These are phyloP conservation scores for Chlorella sp. DNA, from an alignment of 139 green algal species.

Conservation along the genomic window DNA sequence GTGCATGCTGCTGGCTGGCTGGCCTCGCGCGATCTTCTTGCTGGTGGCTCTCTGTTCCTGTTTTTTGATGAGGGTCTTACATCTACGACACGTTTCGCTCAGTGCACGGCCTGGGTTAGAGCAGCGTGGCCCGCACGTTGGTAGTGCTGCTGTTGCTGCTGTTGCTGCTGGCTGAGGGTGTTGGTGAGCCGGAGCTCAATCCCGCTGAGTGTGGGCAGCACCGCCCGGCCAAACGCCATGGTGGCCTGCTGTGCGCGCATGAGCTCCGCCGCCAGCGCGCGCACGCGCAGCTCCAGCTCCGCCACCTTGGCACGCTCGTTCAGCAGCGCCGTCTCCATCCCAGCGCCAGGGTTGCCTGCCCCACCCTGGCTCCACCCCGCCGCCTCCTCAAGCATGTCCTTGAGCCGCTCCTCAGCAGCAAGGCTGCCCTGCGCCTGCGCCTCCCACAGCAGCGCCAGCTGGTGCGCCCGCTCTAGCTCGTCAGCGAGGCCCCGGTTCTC, in stretches of 20 bases:
- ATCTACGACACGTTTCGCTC: too few species aligned
- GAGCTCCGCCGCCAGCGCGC: conserved; percentile 37
- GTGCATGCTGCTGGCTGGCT: too few species aligned
- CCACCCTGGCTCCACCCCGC: conserved; percentile 42
- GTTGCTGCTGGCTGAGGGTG: too few species aligned
- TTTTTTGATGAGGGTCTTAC: too few species aligned
- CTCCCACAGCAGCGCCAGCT: conserved; percentile 43
- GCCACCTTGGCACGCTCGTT: conserved; percentile 16
- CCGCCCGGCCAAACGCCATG: conserved; percentile 10
- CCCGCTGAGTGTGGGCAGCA: conserved; percentile 34
- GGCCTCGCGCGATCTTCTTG: too few species aligned
- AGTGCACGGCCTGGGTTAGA: too few species aligned
- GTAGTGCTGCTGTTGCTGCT: too few species aligned
- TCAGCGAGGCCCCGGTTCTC: not conserved
- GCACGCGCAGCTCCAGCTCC: conserved; percentile 35
- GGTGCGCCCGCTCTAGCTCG: not conserved
- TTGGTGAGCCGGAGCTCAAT: conserved; percentile 37
- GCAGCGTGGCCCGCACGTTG: too few species aligned
- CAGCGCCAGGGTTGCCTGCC: not conserved
- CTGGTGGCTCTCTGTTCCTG: too few species aligned
- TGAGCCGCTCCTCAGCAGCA: conserved; percentile 43
- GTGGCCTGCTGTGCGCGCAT: conserved; percentile 31
- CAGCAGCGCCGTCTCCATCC: conserved; percentile 20
- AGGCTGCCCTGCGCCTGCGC: conserved; percentile 50
- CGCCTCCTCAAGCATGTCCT: conserved; percentile 64